Evolutionary conservation across 192 early-diverging fungal species (phyloP), one percentile per base, ranked within the genome.

Genomic region (Rhizophlyctis rosea): DNA sequence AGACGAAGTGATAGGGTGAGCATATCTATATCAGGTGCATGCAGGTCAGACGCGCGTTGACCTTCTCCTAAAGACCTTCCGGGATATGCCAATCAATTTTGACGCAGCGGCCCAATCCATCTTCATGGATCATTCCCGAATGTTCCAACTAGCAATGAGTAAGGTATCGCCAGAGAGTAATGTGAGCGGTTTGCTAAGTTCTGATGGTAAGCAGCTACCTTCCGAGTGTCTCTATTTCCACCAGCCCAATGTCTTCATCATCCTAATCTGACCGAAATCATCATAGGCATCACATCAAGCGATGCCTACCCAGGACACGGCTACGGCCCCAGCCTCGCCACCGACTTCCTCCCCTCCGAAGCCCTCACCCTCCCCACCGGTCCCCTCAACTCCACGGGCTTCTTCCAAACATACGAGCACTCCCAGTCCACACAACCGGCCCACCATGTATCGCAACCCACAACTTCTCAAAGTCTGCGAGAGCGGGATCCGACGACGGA

Each of bases 1-100:
- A 60, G 34, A 34, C 31, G 24, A 14, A 31, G 47, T 2, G 57
- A 67, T 60, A 56, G 47, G 58, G 65, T 67, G 59, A n/a, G n/a
- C 1, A 34, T 54, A 24, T 1, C 13, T 30, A n/a, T 3, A 21
- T 18, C 50, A 55, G n/a, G 24, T 54, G 28, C 13, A 21, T 21
- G 34, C 32, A 30, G 3, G 21, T 4, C 3, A 4, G 21, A 2
- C 54, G 49, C 61, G 1, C 2, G 49, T 21, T 34, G 14, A 33
- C 14, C 23, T 24, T 5, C 54, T 33, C 28, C 24, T 25, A n/a
- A n/a, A n/a, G n/a, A n/a, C n/a, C n/a, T n/a, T n/a, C n/a, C n/a
- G n/a, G n/a, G n/a, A n/a, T n/a, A n/a, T n/a, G n/a, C n/a, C n/a
- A n/a, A n/a, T n/a, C n/a, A n/a, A n/a, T n/a, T n/a, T n/a, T n/a